Base-by-base conservation (phyloP, 345 rosid genomes). In the Rhodamnia argentea region DNA sequence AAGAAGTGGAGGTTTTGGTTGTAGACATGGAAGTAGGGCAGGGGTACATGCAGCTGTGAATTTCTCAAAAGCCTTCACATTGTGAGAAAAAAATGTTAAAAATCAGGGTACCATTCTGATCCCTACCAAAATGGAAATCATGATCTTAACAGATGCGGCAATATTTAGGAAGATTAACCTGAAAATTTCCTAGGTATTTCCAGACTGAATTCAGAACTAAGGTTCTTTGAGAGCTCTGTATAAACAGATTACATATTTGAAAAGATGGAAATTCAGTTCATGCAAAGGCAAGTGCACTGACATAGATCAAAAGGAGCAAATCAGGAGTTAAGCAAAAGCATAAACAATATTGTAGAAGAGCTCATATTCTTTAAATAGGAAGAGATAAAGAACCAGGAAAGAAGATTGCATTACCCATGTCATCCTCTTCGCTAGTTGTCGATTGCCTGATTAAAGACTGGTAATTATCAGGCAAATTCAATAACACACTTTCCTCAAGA, bases 391-490 rank as follows among this genome's bases (percentile, higher is more conserved):
- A 29, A 44, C 13, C 32, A 32, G 37, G 1, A 84, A 82, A 40
- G 44, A 82, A 42, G 52, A 44, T 64, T 0, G 23, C 75, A 13
- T 89, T 70, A 96, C 98, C 96, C 99, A 96, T 96, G 88, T 94
- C 99, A 87, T 96, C 96, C 47, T 93, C 94, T 86, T 86, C 96
- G 55, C 96, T 94, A 83, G 95, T 94, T 37, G 93, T 83, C 10
- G 98, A 97, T 85, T 97, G 98, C 89, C 91, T 94, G n/a, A 93
- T 90, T 62, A 88, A 88, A 7, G 96, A 94, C 70, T 88, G 98
- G 88, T 97, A 97, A 85, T 93, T 93, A 59, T 94, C 96, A 2
- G 98, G 96, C 89, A 97, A 90, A 88, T 93, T 94, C 13, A 94
- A 90, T 24, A 95, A 91, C 75, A 94, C 95, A 84, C 91, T 93